Percentiles rank a stretch among this genome's conserved stretches.
Conservation (phyloP, 208 protist genomes). For the Wallacemonas sp. region DNA sequence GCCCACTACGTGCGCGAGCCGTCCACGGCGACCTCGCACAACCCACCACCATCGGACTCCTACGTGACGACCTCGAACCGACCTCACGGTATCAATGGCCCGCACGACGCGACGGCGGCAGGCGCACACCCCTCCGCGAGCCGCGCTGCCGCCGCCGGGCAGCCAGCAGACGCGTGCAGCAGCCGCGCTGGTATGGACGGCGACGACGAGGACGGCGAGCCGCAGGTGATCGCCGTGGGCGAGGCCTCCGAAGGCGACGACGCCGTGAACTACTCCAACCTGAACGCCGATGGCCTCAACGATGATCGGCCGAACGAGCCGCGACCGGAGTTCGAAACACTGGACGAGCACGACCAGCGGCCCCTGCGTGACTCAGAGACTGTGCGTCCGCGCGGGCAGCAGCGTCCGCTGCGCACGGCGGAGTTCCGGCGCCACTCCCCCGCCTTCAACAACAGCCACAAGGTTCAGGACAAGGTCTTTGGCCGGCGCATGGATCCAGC, state of each 20-base stretch:
- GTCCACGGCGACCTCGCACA: conserved; percentile 1
- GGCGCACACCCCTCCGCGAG: no score
- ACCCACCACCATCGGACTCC: conserved; percentile 3
- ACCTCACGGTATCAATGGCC: background rate
- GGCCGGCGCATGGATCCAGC: conserved; percentile 4
- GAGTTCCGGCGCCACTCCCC: conserved; percentile 13
- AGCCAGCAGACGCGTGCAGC: conserved; percentile 2
- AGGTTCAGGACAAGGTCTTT: conserved; percentile 27
- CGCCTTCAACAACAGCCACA: conserved; percentile 27
- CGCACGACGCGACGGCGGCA: background rate
- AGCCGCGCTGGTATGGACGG: background rate
- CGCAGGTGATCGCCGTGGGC: background rate
- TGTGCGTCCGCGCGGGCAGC: background rate
- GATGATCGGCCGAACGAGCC: conserved; percentile 6
- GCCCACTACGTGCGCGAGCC: background rate
- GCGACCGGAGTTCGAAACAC: background rate
- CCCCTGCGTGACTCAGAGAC: background rate
- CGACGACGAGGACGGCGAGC: background rate
- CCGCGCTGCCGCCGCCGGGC: no score
- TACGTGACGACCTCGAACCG: conserved; percentile 8
- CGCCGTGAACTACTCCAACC: background rate
- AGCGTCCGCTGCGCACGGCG: conserved; percentile 32
- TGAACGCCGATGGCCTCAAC: conserved; percentile 3
- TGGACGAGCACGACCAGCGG: background rate
- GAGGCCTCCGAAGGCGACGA: background rate